Evolutionary conservation across 441 rosid species (phyloP).

Genomic region (Raphanus hybrid): DNA sequence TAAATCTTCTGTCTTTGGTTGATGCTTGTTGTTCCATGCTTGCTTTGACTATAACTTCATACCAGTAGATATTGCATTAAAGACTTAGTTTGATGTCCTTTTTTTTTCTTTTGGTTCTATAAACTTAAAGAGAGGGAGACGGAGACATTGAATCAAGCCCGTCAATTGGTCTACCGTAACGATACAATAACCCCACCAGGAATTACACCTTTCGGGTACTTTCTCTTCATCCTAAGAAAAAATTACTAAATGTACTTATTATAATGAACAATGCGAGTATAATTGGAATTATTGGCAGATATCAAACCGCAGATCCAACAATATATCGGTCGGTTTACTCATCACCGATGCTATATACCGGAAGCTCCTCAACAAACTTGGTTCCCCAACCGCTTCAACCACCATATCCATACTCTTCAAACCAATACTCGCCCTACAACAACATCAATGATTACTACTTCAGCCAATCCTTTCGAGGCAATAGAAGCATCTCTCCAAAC

Average conservation of each 20-base stretch:
- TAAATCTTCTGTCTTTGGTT: constrained; percentile 10
- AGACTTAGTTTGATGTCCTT: constrained; percentile 31
- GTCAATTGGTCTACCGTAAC: constrained; percentile 86
- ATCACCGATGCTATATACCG: constrained; percentile 60
- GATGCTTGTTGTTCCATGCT: constrained; percentile 38
- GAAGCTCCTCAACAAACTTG: constrained; percentile 46
- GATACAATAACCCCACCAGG: constrained; percentile 66
- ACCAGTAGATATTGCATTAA: constrained; percentile 29
- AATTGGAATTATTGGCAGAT: constrained; percentile 34
- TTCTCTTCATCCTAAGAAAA: not conserved
- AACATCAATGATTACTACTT: constrained; percentile 68
- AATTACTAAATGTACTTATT: not conserved
- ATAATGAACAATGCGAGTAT: constrained; percentile 1
- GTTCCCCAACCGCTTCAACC: constrained; percentile 39
- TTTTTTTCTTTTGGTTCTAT: constrained; percentile 33
- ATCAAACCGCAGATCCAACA: constrained; percentile 60
- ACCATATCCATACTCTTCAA: constrained; percentile 55
- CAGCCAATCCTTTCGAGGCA: constrained; percentile 66
- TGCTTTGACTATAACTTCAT: constrained; percentile 26
- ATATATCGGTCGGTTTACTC: constrained; percentile 67
- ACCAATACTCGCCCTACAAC: constrained; percentile 49
- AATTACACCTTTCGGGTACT: constrained; percentile 57
- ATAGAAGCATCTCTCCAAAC: constrained; percentile 48
- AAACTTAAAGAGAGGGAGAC: constrained; percentile 88
- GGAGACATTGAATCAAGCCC: constrained; percentile 96